Base-by-base conservation (phyloP, 441 rosid species). In the Erodium chrysanthum region DNA sequence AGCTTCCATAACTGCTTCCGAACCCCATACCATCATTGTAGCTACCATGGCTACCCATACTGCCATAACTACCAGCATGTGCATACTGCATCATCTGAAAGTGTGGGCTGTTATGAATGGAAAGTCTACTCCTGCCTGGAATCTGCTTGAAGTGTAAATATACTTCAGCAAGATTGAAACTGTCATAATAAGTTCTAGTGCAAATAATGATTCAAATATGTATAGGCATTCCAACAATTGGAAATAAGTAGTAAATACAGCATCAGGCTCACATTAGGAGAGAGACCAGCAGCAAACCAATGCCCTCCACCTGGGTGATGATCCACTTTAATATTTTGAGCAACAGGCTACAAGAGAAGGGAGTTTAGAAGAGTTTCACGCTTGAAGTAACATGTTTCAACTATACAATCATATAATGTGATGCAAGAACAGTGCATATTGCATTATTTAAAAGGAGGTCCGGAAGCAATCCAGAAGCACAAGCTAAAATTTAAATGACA, bases 281-380 rank as follows among this genome's bases (percentile, higher is more conserved):
- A 95, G 76, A 95, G 96, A 71, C 99, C 99, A 79, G 99, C 98
- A 73, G 99, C 96, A 82, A 92, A 90, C 99, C 99, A 95, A 80
- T 95, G 99, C 81, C 99, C 99, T 66, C 96, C 97, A 69, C 97
- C 99, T 56, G 97, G 98, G 75, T 92, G 96, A 89, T 95, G 99
- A 66, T 88, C 95, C 80, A 95, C 97, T 83, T 86, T 95, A 71
- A 88, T 65, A 73, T 82, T 90, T 79, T 88, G 97, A 78, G 83
- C 70, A 71, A 90, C 95, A 75, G 87, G 84, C 97, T 90, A 66
- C 12, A 64, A 31, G 66, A 33, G 35, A 64, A 15, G 35, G 15
- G n/a, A 29, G 64, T 9, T 60, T 60, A 60, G 37, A 23, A 25
- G 6, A 14, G 64, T 60, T 7, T 25, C 64, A 60, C 8, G n/a